Base-by-base conservation (phyloP, 345 rosid genomes). In the Citrus medica region DNA sequence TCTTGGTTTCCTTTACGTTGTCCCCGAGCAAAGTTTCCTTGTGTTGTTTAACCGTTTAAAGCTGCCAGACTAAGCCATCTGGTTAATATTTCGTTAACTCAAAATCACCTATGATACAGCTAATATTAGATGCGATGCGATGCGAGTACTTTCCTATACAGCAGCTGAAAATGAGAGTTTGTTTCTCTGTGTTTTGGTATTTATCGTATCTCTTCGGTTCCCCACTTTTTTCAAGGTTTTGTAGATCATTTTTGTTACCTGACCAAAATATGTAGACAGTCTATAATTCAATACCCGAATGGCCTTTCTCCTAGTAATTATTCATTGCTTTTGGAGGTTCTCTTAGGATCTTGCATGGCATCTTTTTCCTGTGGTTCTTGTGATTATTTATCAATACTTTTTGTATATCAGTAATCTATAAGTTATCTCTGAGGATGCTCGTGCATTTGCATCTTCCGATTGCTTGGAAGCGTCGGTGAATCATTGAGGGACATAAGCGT, bases 1-100 rank as follows among this genome's bases (percentile, higher is more conserved):
- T 85, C 94, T 95, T 24, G 99, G 98, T 67, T 93, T 95, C 87
- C 87, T 95, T 19, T 89, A 95, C 66, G 76, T 87, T 33, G 92
- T 93, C 74, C 97, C 98, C 6, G 94, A 89, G 83, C 93, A 94
- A 86, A 92, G 98, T 83, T 95, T 95, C 91, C 86, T 95, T 42
- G 94, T 95, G 77, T 83, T 93, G 81, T 95, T 95, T 87, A 93
- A 91, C 88, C 93, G 97, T 28, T 84, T 95, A 81, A 90, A 79
- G 75, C 84, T 95, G 61, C 98, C 97, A 2, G 89, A 91, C 61
- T 91, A 86, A 91, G 69, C 48, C 66, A 7, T 75, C 51, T 3
- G 4, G 46, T n/a, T 6, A 53, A 59, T 32, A 32, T 55, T 37
- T 22, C n/a, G 4, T 70, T 56, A 35, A 32, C 53, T 33, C 19